These are phyloP conservation scores for Paramecium bursaria DNA, from an alignment of 73 alveolate species.

Conservation along the genomic window DNA sequence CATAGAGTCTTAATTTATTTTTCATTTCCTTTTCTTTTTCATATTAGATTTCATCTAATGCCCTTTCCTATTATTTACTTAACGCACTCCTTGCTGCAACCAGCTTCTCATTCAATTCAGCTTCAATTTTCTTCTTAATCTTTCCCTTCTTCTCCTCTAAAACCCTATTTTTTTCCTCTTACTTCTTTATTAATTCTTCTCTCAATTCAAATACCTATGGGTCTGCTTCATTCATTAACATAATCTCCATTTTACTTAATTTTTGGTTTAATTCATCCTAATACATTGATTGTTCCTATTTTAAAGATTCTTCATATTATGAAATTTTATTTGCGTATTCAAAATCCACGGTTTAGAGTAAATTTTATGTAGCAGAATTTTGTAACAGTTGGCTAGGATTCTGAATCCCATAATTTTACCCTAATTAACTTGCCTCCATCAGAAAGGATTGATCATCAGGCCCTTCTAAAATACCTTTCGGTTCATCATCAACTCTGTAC, in stretches of 20 bases:
- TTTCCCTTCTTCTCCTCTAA: conserved; percentile 32
- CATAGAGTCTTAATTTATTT: conserved; percentile 13
- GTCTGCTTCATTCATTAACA: conserved; percentile 53
- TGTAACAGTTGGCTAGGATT: neutral
- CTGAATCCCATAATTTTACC: neutral
- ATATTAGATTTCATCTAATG: conserved; percentile 2
- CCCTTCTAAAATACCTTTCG: neutral
- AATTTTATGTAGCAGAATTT: conserved; percentile 25
- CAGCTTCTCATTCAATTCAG: conserved; percentile 1
- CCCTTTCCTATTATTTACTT: conserved; percentile 4
- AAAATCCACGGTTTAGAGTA: conserved; percentile 31
- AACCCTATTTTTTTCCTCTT: neutral
- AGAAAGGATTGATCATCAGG: neutral
- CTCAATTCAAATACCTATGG: conserved; percentile 52
- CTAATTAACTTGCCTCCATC: neutral
- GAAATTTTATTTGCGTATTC: neutral
- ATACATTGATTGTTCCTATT: neutral
- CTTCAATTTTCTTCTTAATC: conserved; percentile 20
- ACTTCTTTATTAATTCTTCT: neutral
- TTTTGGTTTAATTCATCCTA: conserved; percentile 3
- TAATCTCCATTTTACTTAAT: conserved; percentile 45
- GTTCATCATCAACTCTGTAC: neutral
- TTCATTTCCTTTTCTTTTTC: conserved; percentile 21
- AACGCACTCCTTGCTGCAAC: neutral
- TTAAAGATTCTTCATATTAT: conserved; percentile 2